Conservation (phyloP, 2,329 filamentous ascomycete species). For the Monilinia vaccinii-corymbosi region DNA sequence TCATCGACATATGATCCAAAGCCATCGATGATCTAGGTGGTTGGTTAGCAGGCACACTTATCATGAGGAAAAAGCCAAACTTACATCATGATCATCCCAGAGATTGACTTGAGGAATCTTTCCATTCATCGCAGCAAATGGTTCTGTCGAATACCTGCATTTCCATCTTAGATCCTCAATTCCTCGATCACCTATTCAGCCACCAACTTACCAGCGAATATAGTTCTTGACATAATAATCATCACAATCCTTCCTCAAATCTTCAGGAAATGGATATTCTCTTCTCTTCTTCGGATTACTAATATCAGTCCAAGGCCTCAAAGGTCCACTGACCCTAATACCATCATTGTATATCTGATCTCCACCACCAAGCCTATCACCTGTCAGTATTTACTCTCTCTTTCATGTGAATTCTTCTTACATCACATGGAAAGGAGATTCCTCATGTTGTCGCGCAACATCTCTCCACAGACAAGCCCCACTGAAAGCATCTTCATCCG, state of each 20-base stretch:
- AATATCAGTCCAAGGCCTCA: conserved; percentile 75
- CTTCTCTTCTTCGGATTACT: conserved; percentile 76
- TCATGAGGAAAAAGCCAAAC: conserved; percentile 11
- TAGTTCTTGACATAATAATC: conserved; percentile 90
- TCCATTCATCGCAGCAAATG: conserved; percentile 77
- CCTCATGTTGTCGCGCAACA: conserved; percentile 72
- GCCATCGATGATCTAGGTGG: conserved; percentile 64
- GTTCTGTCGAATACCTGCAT: conserved; percentile 64
- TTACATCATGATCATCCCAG: conserved; percentile 89
- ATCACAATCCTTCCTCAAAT: conserved; percentile 75
- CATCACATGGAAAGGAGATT: conserved; percentile 86
- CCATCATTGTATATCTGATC: conserved; percentile 97
- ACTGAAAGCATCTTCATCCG: conserved; percentile 76
- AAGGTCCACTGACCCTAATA: conserved; percentile 73
- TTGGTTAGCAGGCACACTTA: neutral
- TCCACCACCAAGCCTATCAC: conserved; percentile 69
- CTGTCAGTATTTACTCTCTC: conserved; percentile 14
- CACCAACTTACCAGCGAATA: conserved; percentile 50
- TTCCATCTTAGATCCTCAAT: conserved; percentile 39
- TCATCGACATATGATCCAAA: conserved; percentile 90
- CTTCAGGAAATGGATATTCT: conserved; percentile 66
- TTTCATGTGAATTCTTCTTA: conserved; percentile 37
- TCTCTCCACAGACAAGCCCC: conserved; percentile 95
- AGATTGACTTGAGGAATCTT: conserved; percentile 96
- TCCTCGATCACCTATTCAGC: conserved; percentile 33